phyloP scores from a whole-genome alignment of 805 yeast species.

The Saturnispora silvae region DNA sequence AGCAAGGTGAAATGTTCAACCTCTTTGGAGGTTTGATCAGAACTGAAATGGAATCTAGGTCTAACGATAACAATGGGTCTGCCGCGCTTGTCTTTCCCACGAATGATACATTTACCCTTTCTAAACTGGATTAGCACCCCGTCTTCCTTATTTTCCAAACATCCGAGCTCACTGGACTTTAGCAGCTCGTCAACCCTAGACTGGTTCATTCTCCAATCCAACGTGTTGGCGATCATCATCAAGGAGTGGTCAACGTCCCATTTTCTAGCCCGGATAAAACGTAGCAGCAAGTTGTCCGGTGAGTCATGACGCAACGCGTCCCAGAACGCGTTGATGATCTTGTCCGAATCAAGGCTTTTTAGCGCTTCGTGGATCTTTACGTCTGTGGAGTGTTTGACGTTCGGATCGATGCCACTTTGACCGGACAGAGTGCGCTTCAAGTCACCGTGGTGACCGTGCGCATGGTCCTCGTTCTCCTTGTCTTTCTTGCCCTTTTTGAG shows the following conservation, averaged over 20 bases:
- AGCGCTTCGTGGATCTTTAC: slow-evolving; percentile 38
- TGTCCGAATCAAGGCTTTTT: slow-evolving; percentile 40
- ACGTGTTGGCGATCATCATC: slow-evolving; percentile 60
- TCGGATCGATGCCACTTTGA: slow-evolving; percentile 20
- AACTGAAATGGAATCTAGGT: slow-evolving; percentile 64
- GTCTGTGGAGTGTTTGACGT: slow-evolving; percentile 23
- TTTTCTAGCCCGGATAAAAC: slow-evolving; percentile 81
- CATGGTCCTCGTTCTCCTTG: slow-evolving; percentile 6
- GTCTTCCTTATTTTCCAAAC: slow-evolving; percentile 30
- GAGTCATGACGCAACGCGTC: slow-evolving; percentile 60
- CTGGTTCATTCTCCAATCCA: slow-evolving; percentile 64
- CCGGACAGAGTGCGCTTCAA: slow-evolving; percentile 15
- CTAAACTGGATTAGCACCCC: slow-evolving; percentile 50
- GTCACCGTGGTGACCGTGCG: slow-evolving; percentile 4
- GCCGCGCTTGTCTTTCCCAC: slow-evolving; percentile 61
- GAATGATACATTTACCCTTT: slow-evolving; percentile 58
- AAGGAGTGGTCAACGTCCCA: slow-evolving; percentile 64
- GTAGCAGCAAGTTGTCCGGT: slow-evolving; percentile 66
- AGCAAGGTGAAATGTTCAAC: slow-evolving; percentile 66
- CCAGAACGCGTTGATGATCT: slow-evolving; percentile 45
- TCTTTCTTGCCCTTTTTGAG: slow-evolving; percentile 18
- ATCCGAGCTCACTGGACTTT: slow-evolving; percentile 62
- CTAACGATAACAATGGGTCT: slow-evolving; percentile 78
- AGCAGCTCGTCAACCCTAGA: slow-evolving; percentile 51
- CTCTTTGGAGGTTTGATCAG: slow-evolving; percentile 58